phyloP scores from a whole-genome alignment of 208 protist species.

The Leishmania tarentolae region DNA sequence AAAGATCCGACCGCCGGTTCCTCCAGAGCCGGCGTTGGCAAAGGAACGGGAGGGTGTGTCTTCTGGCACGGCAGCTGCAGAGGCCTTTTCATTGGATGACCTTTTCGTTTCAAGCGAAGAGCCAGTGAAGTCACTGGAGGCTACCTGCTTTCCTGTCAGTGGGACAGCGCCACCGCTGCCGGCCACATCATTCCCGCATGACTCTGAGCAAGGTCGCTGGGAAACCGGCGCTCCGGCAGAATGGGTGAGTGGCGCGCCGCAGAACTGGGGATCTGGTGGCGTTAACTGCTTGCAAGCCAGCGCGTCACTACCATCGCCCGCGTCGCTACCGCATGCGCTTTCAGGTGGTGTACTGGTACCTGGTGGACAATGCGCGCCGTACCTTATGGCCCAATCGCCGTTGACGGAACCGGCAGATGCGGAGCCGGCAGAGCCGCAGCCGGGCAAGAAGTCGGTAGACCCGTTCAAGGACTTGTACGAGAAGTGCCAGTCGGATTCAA shows the following conservation, averaged over 20 bases:
- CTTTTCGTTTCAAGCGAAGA: slow-evolving; percentile 25
- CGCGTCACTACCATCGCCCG: no score
- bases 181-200: background rate
- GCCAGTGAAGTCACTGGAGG: slow-evolving; percentile 3
- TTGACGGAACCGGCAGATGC: background rate
- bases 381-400: background rate
- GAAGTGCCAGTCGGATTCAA: slow-evolving; percentile 14
- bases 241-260: slow-evolving; percentile 29
- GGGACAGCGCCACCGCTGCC: slow-evolving; percentile 4
- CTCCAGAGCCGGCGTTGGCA: background rate
- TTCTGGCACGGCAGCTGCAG: background rate
- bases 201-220: slow-evolving; percentile 5
- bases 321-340: background rate
- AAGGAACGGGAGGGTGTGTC: background rate
- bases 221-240: slow-evolving; percentile 18
- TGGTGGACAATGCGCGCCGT: background rate
- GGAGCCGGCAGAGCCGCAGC: no score
- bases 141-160: background rate
- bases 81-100: slow-evolving; percentile 47
- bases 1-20: background rate
- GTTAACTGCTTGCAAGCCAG: background rate
- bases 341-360: background rate
- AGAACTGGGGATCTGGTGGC: slow-evolving; percentile 19
- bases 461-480: slow-evolving; percentile 58
- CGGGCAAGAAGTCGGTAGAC: slow-evolving; percentile 29